These are phyloP conservation scores for Canavalia ensiformis DNA, from an alignment of 306 rosid genomes.

Conservation along the genomic window DNA sequence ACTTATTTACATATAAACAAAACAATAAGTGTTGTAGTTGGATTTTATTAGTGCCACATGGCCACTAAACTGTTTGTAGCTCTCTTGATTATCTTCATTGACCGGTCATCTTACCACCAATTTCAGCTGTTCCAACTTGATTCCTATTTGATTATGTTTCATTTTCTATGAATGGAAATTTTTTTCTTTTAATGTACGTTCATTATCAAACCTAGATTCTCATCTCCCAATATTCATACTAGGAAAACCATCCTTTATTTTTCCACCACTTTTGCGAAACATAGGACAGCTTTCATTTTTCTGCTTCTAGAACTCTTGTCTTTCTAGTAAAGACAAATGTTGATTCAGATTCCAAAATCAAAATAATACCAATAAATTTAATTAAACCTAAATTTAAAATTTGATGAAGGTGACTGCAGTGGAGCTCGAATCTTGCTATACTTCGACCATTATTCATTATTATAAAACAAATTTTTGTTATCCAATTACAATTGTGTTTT, in stretches of 20 bases:
- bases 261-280: background rate
- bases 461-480: background rate
- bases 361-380: background rate
- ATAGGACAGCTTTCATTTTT: constrained; percentile 22
- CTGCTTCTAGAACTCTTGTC: constrained; percentile 8
- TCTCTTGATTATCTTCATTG: constrained; percentile 22
- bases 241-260: too few relatives aligned
- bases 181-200: background rate
- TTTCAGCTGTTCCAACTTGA: constrained; percentile 28
- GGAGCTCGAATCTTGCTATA: constrained; percentile 6
- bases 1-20: background rate
- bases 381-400: background rate
- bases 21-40: background rate
- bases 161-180: constrained; percentile 19
- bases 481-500: background rate
- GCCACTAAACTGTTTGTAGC: constrained; percentile 22
- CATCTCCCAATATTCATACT: background rate
- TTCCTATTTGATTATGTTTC: constrained; percentile 29
- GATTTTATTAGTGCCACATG: constrained; percentile 42
- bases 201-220: constrained; percentile 30
- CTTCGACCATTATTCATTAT: background rate
- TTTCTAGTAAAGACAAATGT: constrained; percentile 28
- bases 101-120: constrained; percentile 31
- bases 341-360: constrained; percentile 23
- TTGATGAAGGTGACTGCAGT: constrained; percentile 10